A percentile compares a stretch with the other conserved stretches of the same genome.
These are phyloP conservation scores for Leccinum pachyderme DNA, from an alignment of 1,284 basidiomycete genomes.

Conservation along the genomic window DNA sequence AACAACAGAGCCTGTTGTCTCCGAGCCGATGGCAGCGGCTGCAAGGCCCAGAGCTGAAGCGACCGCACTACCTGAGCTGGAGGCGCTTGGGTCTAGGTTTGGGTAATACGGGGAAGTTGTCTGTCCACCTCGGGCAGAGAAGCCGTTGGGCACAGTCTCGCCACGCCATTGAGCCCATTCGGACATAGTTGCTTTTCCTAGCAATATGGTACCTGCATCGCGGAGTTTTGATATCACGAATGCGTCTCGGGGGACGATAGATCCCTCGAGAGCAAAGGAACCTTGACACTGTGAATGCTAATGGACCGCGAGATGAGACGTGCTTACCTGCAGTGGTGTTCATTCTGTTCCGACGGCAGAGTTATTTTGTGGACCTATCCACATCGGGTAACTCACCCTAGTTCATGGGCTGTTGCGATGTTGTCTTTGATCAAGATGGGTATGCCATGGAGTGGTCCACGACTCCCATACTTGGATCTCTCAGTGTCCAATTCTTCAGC, in stretches of 20 bases:
- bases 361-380: not conserved
- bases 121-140: conserved; percentile 54
- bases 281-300: conserved; percentile 31
- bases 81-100: conserved; percentile 48
- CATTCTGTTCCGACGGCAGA: conserved; percentile 44
- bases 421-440: conserved; percentile 54
- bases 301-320: not conserved
- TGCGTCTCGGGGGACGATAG: conserved; percentile 65
- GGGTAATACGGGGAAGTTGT: conserved; percentile 48
- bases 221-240: conserved; percentile 58
- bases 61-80: conserved; percentile 51
- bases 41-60: conserved; percentile 49
- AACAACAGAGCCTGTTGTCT: conserved; percentile 52
- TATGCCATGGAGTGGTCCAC: conserved; percentile 65
- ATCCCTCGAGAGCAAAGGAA: conserved; percentile 56
- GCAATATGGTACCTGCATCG: conserved; percentile 52
- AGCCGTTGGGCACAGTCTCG: conserved; percentile 42
- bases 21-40: conserved; percentile 50
- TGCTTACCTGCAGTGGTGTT: conserved; percentile 51
- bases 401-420: conserved; percentile 25
- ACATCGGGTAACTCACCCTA: conserved; percentile 40
- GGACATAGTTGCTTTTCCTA: conserved; percentile 49
- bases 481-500: conserved; percentile 58
- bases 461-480: conserved; percentile 42
- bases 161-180: conserved; percentile 53